A percentile compares a stretch with the other conserved stretches of the same genome.
phyloP scores from a whole-genome alignment of 2,329 filamentous ascomycete genomes.

The Sporothrix curviconia region DNA sequence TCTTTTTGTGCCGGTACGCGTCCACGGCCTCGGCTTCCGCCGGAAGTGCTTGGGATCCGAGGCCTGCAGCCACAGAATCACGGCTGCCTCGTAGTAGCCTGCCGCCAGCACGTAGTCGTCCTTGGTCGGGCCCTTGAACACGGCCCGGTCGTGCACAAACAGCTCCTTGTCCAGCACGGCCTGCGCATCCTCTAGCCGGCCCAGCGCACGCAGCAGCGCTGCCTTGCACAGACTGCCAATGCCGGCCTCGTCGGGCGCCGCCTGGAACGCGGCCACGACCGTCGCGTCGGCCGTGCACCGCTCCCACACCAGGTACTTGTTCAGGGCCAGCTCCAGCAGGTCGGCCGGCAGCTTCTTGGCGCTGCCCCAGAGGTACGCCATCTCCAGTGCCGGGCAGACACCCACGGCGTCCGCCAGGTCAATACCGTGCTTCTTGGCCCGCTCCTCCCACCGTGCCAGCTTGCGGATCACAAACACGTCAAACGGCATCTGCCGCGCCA shows the following conservation, averaged over 20 bases:
- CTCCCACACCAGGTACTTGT: conserved; percentile 53
- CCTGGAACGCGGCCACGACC: conserved; percentile 39
- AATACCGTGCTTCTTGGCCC: conserved; percentile 59
- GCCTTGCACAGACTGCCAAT: conserved; percentile 62
- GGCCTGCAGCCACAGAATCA: conserved; percentile 69
- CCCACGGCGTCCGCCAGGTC: conserved; percentile 75
- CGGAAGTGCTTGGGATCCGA: conserved; percentile 32
- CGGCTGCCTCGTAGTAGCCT: conserved; percentile 81
- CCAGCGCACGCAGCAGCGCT: conserved; percentile 58
- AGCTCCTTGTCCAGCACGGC: conserved; percentile 58
- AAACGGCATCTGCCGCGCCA: conserved; percentile 83
- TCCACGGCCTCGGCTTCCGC: conserved; percentile 19
- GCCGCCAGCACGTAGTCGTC: conserved; percentile 68
- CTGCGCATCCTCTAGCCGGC: conserved; percentile 58
- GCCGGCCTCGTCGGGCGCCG: conserved; percentile 53
- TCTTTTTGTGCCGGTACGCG: conserved; percentile 38
- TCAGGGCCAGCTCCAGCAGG: conserved; percentile 58
- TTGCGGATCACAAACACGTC: conserved; percentile 81
- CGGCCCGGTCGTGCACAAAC: conserved; percentile 53
- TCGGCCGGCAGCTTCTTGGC: conserved; percentile 67
- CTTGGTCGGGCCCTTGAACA: conserved; percentile 53
- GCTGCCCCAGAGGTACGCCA: conserved; percentile 92
- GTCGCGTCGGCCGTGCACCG: conserved; percentile 48
- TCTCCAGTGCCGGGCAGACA: conserved; percentile 75
- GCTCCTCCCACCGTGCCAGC: conserved; percentile 78